A percentile compares a stretch with the other conserved stretches of the same genome.
Conservation (phyloP, 345 rosid species). For the Pseudoturritis turrita region DNA sequence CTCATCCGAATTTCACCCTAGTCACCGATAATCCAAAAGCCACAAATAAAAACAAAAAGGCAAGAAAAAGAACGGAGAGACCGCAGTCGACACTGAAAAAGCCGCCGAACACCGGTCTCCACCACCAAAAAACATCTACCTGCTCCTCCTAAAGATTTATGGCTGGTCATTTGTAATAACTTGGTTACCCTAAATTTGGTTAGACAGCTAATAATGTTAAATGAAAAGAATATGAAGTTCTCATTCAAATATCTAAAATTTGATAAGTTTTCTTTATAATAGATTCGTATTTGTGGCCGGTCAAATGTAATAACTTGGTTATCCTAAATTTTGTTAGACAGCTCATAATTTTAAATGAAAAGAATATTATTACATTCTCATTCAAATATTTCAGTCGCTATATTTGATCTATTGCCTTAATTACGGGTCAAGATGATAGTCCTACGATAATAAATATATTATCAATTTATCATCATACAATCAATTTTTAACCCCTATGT, state of each 20-base stretch:
- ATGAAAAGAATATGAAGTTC: background rate
- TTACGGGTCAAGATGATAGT: constrained; percentile 10
- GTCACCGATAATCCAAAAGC: too few species aligned
- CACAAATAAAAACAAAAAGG: too few species aligned
- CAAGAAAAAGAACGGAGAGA: too few species aligned
- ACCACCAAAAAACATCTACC: too few species aligned
- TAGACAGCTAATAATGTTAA: background rate
- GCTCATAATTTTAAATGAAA: background rate
- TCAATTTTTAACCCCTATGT: too few species aligned
- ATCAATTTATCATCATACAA: too few species aligned
- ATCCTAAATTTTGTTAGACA: background rate
- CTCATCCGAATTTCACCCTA: too few species aligned
- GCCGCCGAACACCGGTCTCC: too few species aligned
- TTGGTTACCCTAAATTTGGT: background rate
- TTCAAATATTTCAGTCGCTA: background rate
- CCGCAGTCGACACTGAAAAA: too few species aligned
- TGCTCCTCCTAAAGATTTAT: too few species aligned
- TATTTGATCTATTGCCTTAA: background rate
- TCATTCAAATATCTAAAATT: background rate
- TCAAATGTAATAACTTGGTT: background rate
- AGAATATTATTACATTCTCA: background rate
- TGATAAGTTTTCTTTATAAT: too few species aligned
- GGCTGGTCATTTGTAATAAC: background rate
- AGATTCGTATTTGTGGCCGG: background rate
- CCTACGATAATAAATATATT: background rate